These are phyloP conservation scores for Pyrenochaeta sp. DNA, from an alignment of 2,329 filamentous ascomycete species.

Conservation along the genomic window DNA sequence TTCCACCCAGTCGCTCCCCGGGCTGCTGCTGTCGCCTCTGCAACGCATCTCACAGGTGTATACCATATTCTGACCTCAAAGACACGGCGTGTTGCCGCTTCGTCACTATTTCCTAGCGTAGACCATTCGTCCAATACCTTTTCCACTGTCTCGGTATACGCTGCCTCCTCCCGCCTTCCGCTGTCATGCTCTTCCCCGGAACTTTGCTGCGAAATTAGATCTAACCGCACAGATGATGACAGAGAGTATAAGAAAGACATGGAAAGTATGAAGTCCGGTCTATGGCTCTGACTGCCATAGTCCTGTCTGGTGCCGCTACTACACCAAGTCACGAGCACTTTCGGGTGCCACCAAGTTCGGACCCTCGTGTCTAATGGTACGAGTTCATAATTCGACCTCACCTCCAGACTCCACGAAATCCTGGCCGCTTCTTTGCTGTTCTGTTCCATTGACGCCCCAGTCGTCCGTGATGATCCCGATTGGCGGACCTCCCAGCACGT, in stretches of 20 bases:
- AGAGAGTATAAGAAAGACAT: background rate
- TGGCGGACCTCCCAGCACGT: slow-evolving; percentile 64
- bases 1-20: background rate
- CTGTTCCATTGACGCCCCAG: slow-evolving; percentile 22
- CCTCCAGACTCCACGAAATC: slow-evolving; percentile 23
- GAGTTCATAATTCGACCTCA: slow-evolving; percentile 17
- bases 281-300: too few relatives aligned
- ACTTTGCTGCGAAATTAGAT: background rate
- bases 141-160: background rate
- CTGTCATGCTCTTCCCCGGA: background rate
- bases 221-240: background rate
- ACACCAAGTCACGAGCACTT: background rate
- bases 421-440: slow-evolving; percentile 17
- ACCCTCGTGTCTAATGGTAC: background rate
- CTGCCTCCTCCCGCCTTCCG: background rate
- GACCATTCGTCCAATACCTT: background rate
- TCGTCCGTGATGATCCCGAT: slow-evolving; percentile 59
- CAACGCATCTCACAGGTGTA: background rate
- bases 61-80: background rate
- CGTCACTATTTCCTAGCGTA: background rate
- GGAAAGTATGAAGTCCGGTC: background rate
- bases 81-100: background rate
- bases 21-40: too few relatives aligned
- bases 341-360: background rate
- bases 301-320: too few relatives aligned